phyloP scores from a whole-genome alignment of 75 land plant species.

The Cryptomeria japonica region DNA sequence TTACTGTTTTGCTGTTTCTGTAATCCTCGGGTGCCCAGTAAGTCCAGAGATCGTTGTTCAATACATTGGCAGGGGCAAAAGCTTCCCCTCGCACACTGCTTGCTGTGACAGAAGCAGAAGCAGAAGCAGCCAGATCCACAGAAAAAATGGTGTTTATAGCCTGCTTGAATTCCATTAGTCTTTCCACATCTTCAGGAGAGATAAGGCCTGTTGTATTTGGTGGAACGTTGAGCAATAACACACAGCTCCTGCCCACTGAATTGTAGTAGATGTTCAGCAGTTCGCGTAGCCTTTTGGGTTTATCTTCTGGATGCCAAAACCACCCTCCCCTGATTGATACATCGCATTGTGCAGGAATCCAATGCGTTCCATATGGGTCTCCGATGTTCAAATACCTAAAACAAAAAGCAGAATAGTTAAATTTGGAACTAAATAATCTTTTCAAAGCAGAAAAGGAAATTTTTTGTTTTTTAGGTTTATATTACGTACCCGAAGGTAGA shows the following conservation, averaged over 20 bases:
- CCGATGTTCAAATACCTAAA: conserved; percentile 73
- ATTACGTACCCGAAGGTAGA: not conserved
- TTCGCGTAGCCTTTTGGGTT: conserved; percentile 53
- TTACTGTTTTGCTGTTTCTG: conserved; percentile 1
- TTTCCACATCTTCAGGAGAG: conserved; percentile 45
- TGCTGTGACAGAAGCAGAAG: conserved; percentile 35
- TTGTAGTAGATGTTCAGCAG: conserved; percentile 80
- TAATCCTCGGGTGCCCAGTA: conserved; percentile 79
- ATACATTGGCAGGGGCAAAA: conserved; percentile 54
- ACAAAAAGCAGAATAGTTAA: not conserved
- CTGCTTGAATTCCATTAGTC: conserved; percentile 44
- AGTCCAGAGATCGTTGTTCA: conserved; percentile 51
- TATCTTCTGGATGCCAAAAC: conserved; percentile 87
- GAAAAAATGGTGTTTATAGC: conserved; percentile 71
- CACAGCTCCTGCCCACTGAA: conserved; percentile 91
- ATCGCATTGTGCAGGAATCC: conserved; percentile 95
- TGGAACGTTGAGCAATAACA: conserved; percentile 84
- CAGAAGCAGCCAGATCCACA: conserved; percentile 41
- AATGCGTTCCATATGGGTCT: conserved; percentile 72
- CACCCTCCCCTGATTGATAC: conserved; percentile 88
- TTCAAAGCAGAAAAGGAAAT: not conserved
- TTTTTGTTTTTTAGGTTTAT: no score
- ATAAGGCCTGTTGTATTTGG: conserved; percentile 84
- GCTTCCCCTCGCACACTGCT: conserved; percentile 62
- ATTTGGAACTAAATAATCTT: not conserved